Evolutionary conservation across 352 stramenopile genomes (phyloP), one percentile per base, ranked within the genome.

Genomic region (Phytophthora pseudosyringae): DNA sequence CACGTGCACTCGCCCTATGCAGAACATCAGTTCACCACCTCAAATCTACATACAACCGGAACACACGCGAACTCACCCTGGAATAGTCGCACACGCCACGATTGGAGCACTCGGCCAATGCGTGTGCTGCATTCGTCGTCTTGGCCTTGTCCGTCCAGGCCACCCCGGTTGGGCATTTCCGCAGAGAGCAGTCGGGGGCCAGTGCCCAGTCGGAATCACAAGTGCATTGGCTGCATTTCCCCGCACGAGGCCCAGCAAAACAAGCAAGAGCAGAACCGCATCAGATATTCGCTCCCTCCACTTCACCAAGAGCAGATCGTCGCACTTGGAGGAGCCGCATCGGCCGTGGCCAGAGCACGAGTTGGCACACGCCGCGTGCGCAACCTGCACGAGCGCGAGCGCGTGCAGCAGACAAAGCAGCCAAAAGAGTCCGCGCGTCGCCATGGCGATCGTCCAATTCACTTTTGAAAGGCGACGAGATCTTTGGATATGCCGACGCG

Each of bases 101-200:
- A 58, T 89, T 89, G 1, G 82, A 91, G 52, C 80, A 91, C 56
- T 91, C 82, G 29, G 64, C 54, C 3, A 33, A n/a, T n/a, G 74
- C 77, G 40, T 91, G 80, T 0, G 82, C 82, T 8, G 60, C 61
- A 55, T 90, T 89, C 4, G 76, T 31, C 8, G 82, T 73, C 5
- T 63, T 82, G 4, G 88, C 89, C 53, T 97, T 94, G 66, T 95
- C 86, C 6, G 83, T 73, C 88, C 88, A 97, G 3, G 86, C 86
- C 12, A 79, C 49, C 0, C 83, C 88, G 10, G 51, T 84, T 4
- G 89, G 82, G 47, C 88, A 97, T 38, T 82, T 83, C 13, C 79
- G 78, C 44, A 77, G 56, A 3, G 85, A 93, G 51, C 87, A 95
- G 50, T 95, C 87, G 1, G 84, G 81, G 0, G 83, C 88, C 33